A percentile compares a stretch with the other conserved stretches of the same genome.
These are phyloP conservation scores for Tephrocybe rancida DNA, from an alignment of 768 basidiomycete genomes.

Conservation along the genomic window DNA sequence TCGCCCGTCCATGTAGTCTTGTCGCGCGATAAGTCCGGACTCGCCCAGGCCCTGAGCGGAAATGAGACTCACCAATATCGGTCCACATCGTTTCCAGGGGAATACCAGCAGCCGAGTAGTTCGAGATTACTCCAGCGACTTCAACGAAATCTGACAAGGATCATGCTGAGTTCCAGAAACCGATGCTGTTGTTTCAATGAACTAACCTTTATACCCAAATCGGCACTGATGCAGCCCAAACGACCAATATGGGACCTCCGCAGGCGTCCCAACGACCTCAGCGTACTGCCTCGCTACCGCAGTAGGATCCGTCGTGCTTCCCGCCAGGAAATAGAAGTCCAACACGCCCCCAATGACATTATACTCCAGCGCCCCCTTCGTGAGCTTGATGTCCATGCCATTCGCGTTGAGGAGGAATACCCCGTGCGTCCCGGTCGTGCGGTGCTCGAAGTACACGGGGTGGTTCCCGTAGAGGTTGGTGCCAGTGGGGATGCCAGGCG, in stretches of 20 bases:
- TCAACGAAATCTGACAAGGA: conserved; percentile 55
- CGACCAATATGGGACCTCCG: conserved; percentile 76
- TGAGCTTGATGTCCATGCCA: conserved; percentile 79
- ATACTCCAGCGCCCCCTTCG: conserved; percentile 28
- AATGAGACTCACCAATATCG: conserved; percentile 54
- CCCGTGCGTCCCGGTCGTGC: conserved; percentile 65
- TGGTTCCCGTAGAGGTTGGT: conserved; percentile 76
- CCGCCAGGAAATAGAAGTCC: conserved; percentile 80
- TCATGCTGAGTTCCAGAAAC: neutral
- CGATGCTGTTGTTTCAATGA: too few species aligned
- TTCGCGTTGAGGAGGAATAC: conserved; percentile 72
- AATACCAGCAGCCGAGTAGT: conserved; percentile 61
- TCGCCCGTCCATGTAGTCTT: conserved; percentile 70
- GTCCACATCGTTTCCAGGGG: conserved; percentile 83
- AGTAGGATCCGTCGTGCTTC: conserved; percentile 58
- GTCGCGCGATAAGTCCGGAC: neutral
- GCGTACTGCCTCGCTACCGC: conserved; percentile 71
- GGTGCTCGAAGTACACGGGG: conserved; percentile 74
- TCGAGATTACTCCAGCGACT: conserved; percentile 61
- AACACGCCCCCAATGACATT: conserved; percentile 77
- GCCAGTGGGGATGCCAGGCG: conserved; percentile 55
- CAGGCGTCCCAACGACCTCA: conserved; percentile 63
- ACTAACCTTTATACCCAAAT: conserved; percentile 63
- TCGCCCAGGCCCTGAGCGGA: neutral
- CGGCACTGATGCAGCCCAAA: conserved; percentile 76